Evolutionary conservation across 768 basidiomycete genomes (phyloP).

Genomic region (Suillus luteus): DNA sequence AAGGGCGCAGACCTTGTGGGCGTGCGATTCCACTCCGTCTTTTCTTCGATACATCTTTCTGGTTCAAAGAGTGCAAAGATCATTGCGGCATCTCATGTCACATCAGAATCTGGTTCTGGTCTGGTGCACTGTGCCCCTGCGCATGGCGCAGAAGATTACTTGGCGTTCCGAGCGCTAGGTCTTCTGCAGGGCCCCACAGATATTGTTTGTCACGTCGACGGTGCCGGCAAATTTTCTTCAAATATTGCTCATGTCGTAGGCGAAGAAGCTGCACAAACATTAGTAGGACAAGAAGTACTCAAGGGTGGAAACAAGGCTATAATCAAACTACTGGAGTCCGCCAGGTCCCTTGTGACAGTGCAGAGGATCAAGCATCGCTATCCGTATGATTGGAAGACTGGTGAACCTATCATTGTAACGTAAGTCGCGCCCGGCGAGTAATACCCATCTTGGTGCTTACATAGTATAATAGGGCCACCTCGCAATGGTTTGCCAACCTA

Average conservation of each 20-base stretch:
- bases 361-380: constrained; percentile 83
- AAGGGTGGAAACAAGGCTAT: constrained; percentile 69
- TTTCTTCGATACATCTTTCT: constrained; percentile 37
- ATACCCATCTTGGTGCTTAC: constrained; percentile 1
- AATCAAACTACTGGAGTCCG: constrained; percentile 58
- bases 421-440: constrained; percentile 37
- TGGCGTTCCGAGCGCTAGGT: constrained; percentile 61
- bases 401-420: constrained; percentile 90
- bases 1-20: constrained; percentile 55
- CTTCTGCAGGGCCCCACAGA: constrained; percentile 42
- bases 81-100: constrained; percentile 77
- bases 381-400: constrained; percentile 96
- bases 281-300: constrained; percentile 75
- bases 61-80: constrained; percentile 39
- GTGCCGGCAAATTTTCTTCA: constrained; percentile 67
- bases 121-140: constrained; percentile 95
- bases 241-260: constrained; percentile 63
- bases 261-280: constrained; percentile 38
- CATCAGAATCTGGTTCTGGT: constrained; percentile 87
- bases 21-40: constrained; percentile 61
- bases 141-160: constrained; percentile 92
- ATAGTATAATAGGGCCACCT: constrained; percentile 65
- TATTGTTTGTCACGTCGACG: constrained; percentile 82
- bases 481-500: constrained; percentile 97
- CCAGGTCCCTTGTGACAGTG: constrained; percentile 58